Base-by-base conservation (phyloP, 2,329 filamentous ascomycete genomes). In the Lizonia empirigonia region DNA sequence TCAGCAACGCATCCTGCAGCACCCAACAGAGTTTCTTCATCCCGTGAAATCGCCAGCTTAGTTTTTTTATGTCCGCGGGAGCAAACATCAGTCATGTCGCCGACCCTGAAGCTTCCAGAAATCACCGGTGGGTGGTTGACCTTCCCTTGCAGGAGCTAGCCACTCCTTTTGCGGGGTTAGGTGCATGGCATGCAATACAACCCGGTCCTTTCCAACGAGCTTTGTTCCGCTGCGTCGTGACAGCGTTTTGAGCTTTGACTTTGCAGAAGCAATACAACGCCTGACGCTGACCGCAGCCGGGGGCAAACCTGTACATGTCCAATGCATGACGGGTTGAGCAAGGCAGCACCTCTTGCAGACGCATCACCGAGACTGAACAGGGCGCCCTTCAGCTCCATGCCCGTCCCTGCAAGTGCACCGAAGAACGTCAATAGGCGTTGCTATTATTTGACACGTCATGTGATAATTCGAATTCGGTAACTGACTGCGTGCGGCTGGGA, bases 81-180 rank as follows among this genome's bases (percentile, higher is more conserved):
- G 44, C 56, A 58, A 50, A 50, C 53, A 50, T 50, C 20, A 33
- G n/a, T 32, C 37, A 52, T 42, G 32, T 47, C 47, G 49, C 49
- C 44, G 42, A 47, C 42, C 37, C 19, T 42, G 42, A 38, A 38
- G 42, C 49, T 52, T 52, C 42, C 44, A 63, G 61, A 65, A 64
- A 60, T 44, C 56, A 59, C 48, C 63, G 59, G 54, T 59, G 53
- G 59, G 54, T 59, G 53, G 59, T 59, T 24, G 55, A 56, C 57
- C 56, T 62, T 63, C 61, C 64, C 65, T 66, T 65, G 65, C 58
- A 57, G 55, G 38, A 42, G 32, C 44, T 48, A 62, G 44, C 47
- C 50, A 61, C 55, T 48, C 56, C 58, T 61, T 60, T 63, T 69
- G 68, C 65, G 68, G 68, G 68, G 64, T 66, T 64, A 38, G 54